Evolutionary conservation across 2,329 filamentous ascomycete species (phyloP).

Genomic region (Rhynchosporium secalis): DNA sequence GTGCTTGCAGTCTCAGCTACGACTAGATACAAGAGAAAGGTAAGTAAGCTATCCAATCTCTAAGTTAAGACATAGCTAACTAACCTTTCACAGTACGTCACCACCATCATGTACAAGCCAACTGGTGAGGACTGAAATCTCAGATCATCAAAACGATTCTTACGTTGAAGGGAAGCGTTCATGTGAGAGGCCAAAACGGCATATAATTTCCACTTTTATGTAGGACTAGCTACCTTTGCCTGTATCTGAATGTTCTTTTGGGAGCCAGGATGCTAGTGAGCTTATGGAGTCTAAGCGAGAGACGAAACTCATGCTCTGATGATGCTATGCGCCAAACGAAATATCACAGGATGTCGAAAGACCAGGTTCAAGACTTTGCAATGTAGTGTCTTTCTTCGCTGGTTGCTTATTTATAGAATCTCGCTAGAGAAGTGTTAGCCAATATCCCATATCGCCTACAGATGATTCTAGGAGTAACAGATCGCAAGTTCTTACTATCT

Average conservation of each 20-base stretch:
- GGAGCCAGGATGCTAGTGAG: neutral
- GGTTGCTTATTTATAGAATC: neutral
- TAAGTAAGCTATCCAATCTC: conserved; percentile 42
- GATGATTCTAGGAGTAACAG: too few species aligned
- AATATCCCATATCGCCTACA: neutral
- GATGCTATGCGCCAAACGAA: conserved; percentile 2
- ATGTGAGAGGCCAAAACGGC: neutral
- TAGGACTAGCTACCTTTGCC: conserved; percentile 5
- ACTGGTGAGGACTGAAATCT: conserved; percentile 49
- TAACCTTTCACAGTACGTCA: conserved; percentile 74
- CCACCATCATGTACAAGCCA: conserved; percentile 96
- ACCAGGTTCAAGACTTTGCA: neutral
- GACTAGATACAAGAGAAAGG: conserved; percentile 96
- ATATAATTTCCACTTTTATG: neutral
- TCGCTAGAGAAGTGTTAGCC: neutral
- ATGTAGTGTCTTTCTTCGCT: neutral
- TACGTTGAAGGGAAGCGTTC: neutral
- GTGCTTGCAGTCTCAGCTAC: conserved; percentile 94
- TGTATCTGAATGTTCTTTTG: conserved; percentile 1
- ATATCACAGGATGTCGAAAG: neutral
- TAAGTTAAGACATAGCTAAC: conserved; percentile 9
- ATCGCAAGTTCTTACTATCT: too few species aligned
- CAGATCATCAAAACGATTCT: neutral
- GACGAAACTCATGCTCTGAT: neutral
- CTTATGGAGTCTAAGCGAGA: neutral